phyloP scores from a whole-genome alignment of 2,329 filamentous ascomycete genomes.

The Aspergillus ibericus region DNA sequence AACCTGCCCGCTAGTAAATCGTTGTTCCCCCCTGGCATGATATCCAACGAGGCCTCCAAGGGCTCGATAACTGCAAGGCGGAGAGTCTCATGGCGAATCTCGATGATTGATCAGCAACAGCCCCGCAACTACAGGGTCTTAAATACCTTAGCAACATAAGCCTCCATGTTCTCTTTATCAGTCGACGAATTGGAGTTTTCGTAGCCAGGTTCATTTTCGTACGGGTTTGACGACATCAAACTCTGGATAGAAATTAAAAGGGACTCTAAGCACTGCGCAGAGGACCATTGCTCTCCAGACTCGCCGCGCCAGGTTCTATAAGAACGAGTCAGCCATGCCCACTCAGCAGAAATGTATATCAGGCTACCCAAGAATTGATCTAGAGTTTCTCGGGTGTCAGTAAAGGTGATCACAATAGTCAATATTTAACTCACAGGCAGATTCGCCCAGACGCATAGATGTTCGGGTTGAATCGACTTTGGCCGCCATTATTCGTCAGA shows the following conservation, averaged over 20 bases:
- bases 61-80: conserved; percentile 83
- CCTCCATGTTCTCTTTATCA: conserved; percentile 71
- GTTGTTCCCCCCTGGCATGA: conserved; percentile 56
- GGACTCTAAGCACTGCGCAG: conserved; percentile 91
- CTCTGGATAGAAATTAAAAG: conserved; percentile 95
- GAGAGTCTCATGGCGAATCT: conserved; percentile 90
- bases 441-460: conserved; percentile 91
- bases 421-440: conserved; percentile 67
- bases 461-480: conserved; percentile 92
- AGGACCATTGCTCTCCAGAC: conserved; percentile 91
- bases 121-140: neutral
- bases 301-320: conserved; percentile 88
- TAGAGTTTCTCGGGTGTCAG: conserved; percentile 38
- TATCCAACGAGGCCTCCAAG: conserved; percentile 73
- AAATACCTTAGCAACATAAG: conserved; percentile 75
- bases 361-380: conserved; percentile 78
- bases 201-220: conserved; percentile 94
- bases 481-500: conserved; percentile 83
- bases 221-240: conserved; percentile 89
- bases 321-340: conserved; percentile 12
- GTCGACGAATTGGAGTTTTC: conserved; percentile 68
- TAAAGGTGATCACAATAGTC: neutral
- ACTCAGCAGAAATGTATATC: neutral
- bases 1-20: conserved; percentile 31
- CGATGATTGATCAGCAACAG: neutral